phyloP scores from a whole-genome alignment of 192 early-diverging fungal species.

The Pecoramyces ruminantium region DNA sequence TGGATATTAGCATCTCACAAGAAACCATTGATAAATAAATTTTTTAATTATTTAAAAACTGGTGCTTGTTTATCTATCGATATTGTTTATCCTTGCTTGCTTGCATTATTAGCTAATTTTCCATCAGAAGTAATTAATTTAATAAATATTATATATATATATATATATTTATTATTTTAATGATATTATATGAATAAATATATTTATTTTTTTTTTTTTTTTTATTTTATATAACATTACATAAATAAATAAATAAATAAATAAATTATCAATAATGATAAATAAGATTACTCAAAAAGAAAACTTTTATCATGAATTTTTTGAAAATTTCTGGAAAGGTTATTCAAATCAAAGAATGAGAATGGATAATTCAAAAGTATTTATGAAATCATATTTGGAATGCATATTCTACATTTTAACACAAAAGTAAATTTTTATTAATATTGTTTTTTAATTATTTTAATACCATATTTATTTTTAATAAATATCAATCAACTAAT shows the following conservation, averaged over 20 bases:
- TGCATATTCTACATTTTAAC: background rate
- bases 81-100: background rate
- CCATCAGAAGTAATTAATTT: background rate
- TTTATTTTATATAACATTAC: too few relatives aligned
- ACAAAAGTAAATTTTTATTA: background rate
- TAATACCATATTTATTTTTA: too few relatives aligned
- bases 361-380: background rate
- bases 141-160: too few relatives aligned
- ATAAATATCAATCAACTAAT: too few relatives aligned
- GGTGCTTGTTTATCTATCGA: background rate
- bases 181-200: too few relatives aligned
- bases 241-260: too few relatives aligned
- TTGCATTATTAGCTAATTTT: background rate
- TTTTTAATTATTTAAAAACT: background rate
- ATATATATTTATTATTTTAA: too few relatives aligned
- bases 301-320: background rate
- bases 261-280: background rate
- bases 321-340: background rate
- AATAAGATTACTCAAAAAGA: background rate
- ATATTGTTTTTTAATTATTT: too few relatives aligned
- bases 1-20: background rate
- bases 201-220: too few relatives aligned
- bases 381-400: background rate
- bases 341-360: background rate
- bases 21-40: background rate